These are phyloP conservation scores for Scenedesmus sp. DNA, from an alignment of 163 green algal genomes.

Conservation along the genomic window DNA sequence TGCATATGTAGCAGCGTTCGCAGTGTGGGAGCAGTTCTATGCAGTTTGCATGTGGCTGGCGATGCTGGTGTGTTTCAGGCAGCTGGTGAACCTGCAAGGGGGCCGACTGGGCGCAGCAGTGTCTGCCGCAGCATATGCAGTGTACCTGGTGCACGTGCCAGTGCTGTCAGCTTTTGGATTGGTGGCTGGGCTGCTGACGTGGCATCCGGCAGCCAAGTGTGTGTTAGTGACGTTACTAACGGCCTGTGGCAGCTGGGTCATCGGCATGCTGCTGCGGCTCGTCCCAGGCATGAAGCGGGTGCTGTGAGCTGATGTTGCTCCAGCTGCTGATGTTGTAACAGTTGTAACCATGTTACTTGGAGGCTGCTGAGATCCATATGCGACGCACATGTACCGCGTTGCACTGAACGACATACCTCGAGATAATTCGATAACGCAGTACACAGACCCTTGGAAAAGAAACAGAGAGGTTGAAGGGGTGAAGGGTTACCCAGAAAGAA, in stretches of 20 bases:
- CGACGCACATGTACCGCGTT: too few relatives aligned
- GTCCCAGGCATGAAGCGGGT: neutral
- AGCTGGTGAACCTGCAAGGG: neutral
- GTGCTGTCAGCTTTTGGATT: constrained; percentile 12
- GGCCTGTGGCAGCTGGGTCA: neutral
- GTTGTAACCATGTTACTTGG: too few relatives aligned
- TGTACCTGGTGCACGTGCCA: constrained; percentile 18
- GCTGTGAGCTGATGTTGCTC: neutral
- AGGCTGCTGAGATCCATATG: too few relatives aligned
- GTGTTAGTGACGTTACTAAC: neutral
- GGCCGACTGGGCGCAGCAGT: neutral
- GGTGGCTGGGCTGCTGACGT: neutral
- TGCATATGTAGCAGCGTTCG: neutral
- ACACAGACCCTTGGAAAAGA: too few relatives aligned
- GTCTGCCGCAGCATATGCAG: constrained; percentile 6
- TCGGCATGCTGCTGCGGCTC: neutral
- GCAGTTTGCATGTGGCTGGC: constrained; percentile 9
- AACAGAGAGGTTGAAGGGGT: too few relatives aligned
- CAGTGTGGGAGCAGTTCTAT: constrained; percentile 26
- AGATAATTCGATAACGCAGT: too few relatives aligned
- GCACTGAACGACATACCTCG: too few relatives aligned
- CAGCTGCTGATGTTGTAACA: too few relatives aligned
- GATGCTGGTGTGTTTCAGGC: neutral
- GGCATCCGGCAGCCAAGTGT: constrained; percentile 5
- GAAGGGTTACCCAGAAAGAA: too few relatives aligned